Evolutionary conservation across 371 early-diverging fungal genomes (phyloP), one percentile per base, ranked within the genome.

Genomic region (Entomophthora muscae): DNA sequence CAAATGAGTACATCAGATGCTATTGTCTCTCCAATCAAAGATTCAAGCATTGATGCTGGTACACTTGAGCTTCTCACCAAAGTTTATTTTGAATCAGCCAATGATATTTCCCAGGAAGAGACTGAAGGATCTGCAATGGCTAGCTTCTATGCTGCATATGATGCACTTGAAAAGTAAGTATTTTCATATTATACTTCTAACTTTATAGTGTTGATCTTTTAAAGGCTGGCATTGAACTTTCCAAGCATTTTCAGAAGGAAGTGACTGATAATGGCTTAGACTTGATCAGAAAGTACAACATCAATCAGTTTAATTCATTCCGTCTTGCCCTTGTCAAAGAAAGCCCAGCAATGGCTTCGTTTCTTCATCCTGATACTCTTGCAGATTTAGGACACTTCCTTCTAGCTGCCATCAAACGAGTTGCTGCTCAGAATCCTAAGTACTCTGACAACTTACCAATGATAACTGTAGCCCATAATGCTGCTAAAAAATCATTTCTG

Each of bases 291-390:
- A 27, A 55, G 22, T 13, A 55, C 10, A 27, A 26, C 28, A 27
- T 55, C 24, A 24, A 27, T 26, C 24, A 55, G 28, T 55, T 55
- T 55, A 27, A 26, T 55, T 22, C 56, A 3, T 55, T 24, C n/a
- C 56, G 56, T 10, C 56, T 55, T 22, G 56, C 56, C 22, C 28
- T 55, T 26, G 56, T 55, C 22, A 55, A 55, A 55, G 56, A 55
- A 26, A 55, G 56, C 28, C 56, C 56, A 7, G 24, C 24, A 7
- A 27, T 27, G 28, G 56, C 22, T 12, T 24, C 56, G 0, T 55
- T 24, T 26, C 22, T 55, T 55, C 56, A 55, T 26, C 56, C 56
- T 13, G 56, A 55, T 55, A 55, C 56, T 7, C 56, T 55, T 55
- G 56, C 56, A 13, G 56, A 55, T 55, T 27, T 55, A 12, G 56